Evolutionary conservation across 148 eudicot genomes (phyloP).

Genomic region (Vaccinium corymbosum): DNA sequence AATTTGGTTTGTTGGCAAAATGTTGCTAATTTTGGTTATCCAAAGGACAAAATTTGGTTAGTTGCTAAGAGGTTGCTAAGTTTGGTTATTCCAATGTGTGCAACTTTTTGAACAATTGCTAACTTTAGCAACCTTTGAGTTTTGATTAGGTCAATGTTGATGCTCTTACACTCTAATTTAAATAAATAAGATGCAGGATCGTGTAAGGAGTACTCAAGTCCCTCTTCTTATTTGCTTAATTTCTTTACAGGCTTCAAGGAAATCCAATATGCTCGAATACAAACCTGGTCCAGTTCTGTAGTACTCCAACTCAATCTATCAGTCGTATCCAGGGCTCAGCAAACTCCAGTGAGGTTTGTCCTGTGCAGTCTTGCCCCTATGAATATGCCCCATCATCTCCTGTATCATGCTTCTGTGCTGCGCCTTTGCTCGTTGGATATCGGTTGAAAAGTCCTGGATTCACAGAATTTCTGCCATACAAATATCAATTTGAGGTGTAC

Average conservation of each 20-base stretch:
- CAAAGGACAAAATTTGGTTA: too few relatives aligned
- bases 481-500: slow-evolving; percentile 42
- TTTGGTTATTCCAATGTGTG: too few relatives aligned
- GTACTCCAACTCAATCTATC: slow-evolving; percentile 33
- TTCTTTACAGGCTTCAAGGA: slow-evolving; percentile 55
- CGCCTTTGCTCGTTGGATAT: slow-evolving; percentile 71
- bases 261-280: slow-evolving; percentile 62
- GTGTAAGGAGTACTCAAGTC: not conserved
- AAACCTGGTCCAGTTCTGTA: slow-evolving; percentile 49
- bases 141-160: too few relatives aligned
- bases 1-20: too few relatives aligned
- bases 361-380: slow-evolving; percentile 55
- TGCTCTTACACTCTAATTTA: not conserved
- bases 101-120: too few relatives aligned
- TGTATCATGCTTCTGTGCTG: slow-evolving; percentile 69
- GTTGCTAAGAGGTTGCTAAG: too few relatives aligned
- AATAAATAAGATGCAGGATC: not conserved
- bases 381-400: slow-evolving; percentile 66
- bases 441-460: slow-evolving; percentile 89
- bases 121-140: too few relatives aligned
- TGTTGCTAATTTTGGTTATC: too few relatives aligned
- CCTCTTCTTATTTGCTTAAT: not conserved
- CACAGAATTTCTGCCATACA: slow-evolving; percentile 61
- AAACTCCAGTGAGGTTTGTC: slow-evolving; percentile 40
- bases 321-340: slow-evolving; percentile 21